These are phyloP conservation scores for Alternaria arborescens DNA, from an alignment of 2,329 filamentous ascomycete genomes.

Conservation along the genomic window DNA sequence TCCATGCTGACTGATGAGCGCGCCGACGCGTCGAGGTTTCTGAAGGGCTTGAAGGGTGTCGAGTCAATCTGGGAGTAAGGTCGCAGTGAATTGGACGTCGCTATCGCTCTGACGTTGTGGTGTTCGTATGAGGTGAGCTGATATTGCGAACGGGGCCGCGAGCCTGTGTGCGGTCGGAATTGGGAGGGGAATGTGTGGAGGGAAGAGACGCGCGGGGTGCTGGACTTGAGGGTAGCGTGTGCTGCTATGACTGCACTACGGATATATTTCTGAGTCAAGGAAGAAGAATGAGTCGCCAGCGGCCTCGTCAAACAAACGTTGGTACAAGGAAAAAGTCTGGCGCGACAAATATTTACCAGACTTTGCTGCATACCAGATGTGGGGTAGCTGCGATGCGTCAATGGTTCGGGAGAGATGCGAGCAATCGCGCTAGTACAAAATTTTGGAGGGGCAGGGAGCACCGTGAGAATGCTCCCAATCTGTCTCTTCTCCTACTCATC, in stretches of 20 bases:
- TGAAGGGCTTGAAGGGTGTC: conserved; percentile 31
- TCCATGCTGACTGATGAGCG: conserved; percentile 42
- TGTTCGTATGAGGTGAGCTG: conserved; percentile 12
- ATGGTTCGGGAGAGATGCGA: conserved; percentile 22
- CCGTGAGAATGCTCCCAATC: neutral
- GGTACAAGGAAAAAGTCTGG: conserved; percentile 39
- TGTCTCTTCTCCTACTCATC: neutral
- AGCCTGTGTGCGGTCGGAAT: conserved; percentile 12
- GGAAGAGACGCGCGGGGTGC: conserved; percentile 5
- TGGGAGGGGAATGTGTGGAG: conserved; percentile 10
- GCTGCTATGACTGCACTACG: conserved; percentile 15
- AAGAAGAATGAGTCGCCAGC: conserved; percentile 44
- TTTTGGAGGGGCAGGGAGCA: conserved; percentile 31
- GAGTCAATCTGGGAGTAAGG: conserved; percentile 24
- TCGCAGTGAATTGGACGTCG: conserved; percentile 15
- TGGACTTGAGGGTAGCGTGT: neutral
- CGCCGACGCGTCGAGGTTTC: conserved; percentile 37
- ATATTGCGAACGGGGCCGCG: conserved; percentile 11
- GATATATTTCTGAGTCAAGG: conserved; percentile 39
- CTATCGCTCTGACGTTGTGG: neutral
- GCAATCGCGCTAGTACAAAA: conserved; percentile 36
- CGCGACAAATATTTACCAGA: conserved; percentile 24
- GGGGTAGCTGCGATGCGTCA: conserved; percentile 41
- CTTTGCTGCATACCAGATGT: conserved; percentile 40
- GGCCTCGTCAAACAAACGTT: conserved; percentile 34